Evolutionary conservation across 129 eudicot species (phyloP), one percentile per base, ranked within the genome.

Genomic region (Escallonia rubra): DNA sequence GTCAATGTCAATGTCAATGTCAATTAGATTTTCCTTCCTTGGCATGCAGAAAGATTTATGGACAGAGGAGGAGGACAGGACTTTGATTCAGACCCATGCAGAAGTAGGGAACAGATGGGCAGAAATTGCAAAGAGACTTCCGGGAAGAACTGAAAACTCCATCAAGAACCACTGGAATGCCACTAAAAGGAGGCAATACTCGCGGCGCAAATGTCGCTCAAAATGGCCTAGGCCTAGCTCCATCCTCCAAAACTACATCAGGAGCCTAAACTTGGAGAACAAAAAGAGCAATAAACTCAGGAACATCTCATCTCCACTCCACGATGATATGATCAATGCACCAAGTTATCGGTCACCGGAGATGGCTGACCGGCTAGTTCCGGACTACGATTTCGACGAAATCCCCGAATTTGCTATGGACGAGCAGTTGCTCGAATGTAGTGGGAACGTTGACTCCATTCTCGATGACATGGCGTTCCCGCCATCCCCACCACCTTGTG

Each of bases 91-190:
- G 50, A 87, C 85, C 53, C 97, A 90, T 52, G 79, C 83, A 34
- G 75, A 84, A 67, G 85, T 90, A 14, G 97, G 97, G 8, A 90
- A 90, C 81, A 90, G 82, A 79, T 90, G 97, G 97, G 87, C 97
- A 0, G 95, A 87, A 76, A 90, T 90, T 3, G 97, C 97, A 12
- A 90, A 87, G 71, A 80, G 74, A 49, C 81, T 90, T 0, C 85
- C 89, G 0, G 95, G 97, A 10, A 84, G 97, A 70, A 90, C 97
- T 0, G 95, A 90, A 65, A 90, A 90, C 71, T 82, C 97, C 0
- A 90, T 89, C 47, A 90, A 90, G 75, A 86, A 90, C 83, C 97
- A 90, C 64, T 90, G 97, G 97, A 86, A 86, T 39, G 95, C 95
- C 1, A 87, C 97, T 10, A 90, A 82, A 41, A 82, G 95, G 65